Percentiles rank a stretch among this genome's conserved stretches.
These are phyloP conservation scores for Flaveria brownii DNA, from an alignment of 129 eudicot genomes.

Conservation along the genomic window DNA sequence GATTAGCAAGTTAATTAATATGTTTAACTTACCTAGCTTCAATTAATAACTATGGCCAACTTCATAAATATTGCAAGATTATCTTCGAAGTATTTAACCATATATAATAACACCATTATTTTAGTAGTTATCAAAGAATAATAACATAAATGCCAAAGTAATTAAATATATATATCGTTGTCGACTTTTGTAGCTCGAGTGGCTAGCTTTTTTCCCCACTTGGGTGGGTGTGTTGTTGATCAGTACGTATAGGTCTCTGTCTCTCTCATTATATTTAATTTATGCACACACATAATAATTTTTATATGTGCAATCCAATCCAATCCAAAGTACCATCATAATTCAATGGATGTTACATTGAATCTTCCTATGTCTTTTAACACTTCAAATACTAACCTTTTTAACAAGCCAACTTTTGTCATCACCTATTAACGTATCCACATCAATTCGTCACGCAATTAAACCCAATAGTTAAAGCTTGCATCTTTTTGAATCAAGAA, in stretches of 20 bases:
- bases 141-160: conserved; percentile 11
- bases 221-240: conserved; percentile 25
- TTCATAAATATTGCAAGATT: not conserved
- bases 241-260: not conserved
- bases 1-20: not conserved
- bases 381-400: conserved; percentile 1
- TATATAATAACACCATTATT: not conserved
- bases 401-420: conserved; percentile 27
- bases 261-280: not conserved
- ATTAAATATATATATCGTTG: not conserved
- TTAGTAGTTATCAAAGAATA: not conserved
- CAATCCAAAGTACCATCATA: conserved; percentile 24
- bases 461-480: not conserved
- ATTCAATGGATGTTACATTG: conserved; percentile 8
- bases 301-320: conserved; percentile 14
- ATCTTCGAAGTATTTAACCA: conserved; percentile 4
- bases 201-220: conserved; percentile 29
- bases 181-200: conserved; percentile 30
- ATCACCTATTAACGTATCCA: conserved; percentile 19
- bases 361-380: conserved; percentile 26
- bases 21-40: not conserved
- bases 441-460: conserved; percentile 14
- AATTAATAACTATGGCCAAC: not conserved
- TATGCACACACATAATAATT: not conserved
- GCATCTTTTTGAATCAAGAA: conserved; percentile 6